Base-by-base conservation (phyloP, 306 rosid genomes). In the Dalbergia cochinchinensis region DNA sequence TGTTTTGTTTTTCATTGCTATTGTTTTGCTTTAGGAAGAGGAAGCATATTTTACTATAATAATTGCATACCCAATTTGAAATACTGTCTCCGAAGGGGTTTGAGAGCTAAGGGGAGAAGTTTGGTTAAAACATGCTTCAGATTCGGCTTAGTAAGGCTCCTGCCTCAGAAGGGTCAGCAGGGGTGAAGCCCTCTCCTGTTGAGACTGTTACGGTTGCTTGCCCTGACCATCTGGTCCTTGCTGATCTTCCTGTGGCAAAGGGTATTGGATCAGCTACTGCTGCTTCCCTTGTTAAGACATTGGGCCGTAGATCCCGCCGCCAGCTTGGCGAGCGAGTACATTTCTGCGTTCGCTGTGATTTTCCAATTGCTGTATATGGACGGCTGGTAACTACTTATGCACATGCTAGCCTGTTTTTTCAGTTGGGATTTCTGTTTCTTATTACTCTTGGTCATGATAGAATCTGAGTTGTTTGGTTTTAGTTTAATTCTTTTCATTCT, bases 291-390 rank as follows among this genome's bases (percentile, higher is more conserved):
- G 89, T 90, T 18, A 96, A 91, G 90, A 89, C 87, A n/a, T 78
- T 90, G 16, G 99, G 98, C 13, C 94, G 98, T 18, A 89, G 92
- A 83, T 93, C 99, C 65, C 98, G 98, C 64, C 96, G 99, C 74
- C 99, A 92, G 82, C 99, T 93, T 51, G 99, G 99, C 0, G 97
- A 96, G 68, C 89, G 99, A 4, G 97, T 91, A 45, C 99, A 96
- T 84, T 93, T 96, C 82, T 96, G 99, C 69, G 99, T 96, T 74
- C 89, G 97, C 57, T 96, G 99, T 74, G 99, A 93, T 85, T 93
- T 86, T 69, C 99, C 99, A 0, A 87, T 96, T 4, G 94, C 98
- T 53, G 86, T 89, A 48, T 96, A 91, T 81, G 99, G 99, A 67
- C 90, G 97, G 53, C 87, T 96, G 97, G 99, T 96, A 85, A 73